phyloP scores from a whole-genome alignment of 257 asterid species.

The Primulina huaijiensis region DNA sequence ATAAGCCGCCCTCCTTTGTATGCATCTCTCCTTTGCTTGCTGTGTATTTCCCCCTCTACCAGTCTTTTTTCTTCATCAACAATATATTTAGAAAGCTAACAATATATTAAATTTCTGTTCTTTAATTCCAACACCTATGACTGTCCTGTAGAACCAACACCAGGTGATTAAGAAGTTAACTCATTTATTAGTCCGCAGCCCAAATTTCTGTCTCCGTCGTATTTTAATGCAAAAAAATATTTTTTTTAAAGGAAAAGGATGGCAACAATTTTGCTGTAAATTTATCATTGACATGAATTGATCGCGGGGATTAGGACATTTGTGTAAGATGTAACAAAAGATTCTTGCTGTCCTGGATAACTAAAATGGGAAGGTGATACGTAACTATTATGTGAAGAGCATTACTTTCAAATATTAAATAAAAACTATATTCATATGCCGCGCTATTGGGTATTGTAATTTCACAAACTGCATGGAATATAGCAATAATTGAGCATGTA shows the following conservation, averaged over 20 bases:
- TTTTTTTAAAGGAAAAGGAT: background rate
- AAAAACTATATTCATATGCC: background rate
- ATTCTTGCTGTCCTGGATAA: background rate
- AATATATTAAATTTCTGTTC: background rate
- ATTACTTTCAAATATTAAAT: conserved; percentile 13
- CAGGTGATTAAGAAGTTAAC: background rate
- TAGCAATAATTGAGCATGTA: conserved; percentile 31
- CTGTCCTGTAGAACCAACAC: background rate
- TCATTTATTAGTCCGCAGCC: background rate
- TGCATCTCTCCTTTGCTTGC: background rate
- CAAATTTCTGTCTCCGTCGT: background rate
- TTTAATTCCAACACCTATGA: background rate
- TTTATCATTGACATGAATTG: conserved; percentile 5
- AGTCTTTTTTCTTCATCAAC: background rate
- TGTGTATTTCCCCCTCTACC: background rate
- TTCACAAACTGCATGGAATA: background rate
- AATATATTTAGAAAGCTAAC: too few relatives aligned
- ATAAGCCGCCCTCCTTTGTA: background rate
- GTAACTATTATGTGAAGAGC: background rate
- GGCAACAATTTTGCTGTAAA: conserved; percentile 11
- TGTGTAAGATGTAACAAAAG: conserved; percentile 4
- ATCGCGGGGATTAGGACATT: conserved; percentile 8
- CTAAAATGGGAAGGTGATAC: background rate
- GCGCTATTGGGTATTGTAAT: background rate
- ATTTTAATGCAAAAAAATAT: background rate